phyloP scores from a whole-genome alignment of 2,329 filamentous ascomycete genomes.

The Malbranchea zuffiana region DNA sequence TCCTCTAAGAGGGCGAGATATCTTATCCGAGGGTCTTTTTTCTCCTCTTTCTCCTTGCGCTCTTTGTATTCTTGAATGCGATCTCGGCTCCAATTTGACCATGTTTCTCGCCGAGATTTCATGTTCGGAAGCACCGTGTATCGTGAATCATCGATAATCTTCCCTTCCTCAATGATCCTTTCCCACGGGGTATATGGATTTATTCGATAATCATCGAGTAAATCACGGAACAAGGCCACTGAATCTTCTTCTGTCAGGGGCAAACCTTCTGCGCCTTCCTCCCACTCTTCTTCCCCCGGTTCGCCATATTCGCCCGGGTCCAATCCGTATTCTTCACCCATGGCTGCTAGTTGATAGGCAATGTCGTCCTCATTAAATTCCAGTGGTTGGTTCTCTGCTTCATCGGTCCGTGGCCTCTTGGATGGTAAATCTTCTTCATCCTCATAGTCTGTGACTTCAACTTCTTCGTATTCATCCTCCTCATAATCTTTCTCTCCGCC shows the following conservation, averaged over 20 bases:
- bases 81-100: constrained; percentile 71
- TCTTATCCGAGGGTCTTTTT: constrained; percentile 68
- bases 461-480: constrained; percentile 50
- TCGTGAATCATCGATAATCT: constrained; percentile 70
- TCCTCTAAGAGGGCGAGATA: constrained; percentile 74
- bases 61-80: constrained; percentile 63
- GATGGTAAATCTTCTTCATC: constrained; percentile 40
- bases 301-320: constrained; percentile 68
- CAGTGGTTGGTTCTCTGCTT: constrained; percentile 41
- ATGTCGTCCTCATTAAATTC: constrained; percentile 95
- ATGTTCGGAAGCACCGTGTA: constrained; percentile 78
- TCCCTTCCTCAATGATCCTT: constrained; percentile 69
- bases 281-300: constrained; percentile 38
- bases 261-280: constrained; percentile 58
- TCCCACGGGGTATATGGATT: constrained; percentile 91
- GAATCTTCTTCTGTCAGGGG: constrained; percentile 66
- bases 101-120: constrained; percentile 68
- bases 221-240: constrained; percentile 66
- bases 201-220: constrained; percentile 70
- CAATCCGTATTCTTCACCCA: constrained; percentile 74
- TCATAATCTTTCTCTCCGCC: no score
- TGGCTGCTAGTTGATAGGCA: constrained; percentile 77
- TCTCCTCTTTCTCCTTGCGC: constrained; percentile 62
- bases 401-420: constrained; percentile 44
- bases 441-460: constrained; percentile 57